Base-by-base conservation (phyloP, 129 eudicot species). In the Lonicera japonica region DNA sequence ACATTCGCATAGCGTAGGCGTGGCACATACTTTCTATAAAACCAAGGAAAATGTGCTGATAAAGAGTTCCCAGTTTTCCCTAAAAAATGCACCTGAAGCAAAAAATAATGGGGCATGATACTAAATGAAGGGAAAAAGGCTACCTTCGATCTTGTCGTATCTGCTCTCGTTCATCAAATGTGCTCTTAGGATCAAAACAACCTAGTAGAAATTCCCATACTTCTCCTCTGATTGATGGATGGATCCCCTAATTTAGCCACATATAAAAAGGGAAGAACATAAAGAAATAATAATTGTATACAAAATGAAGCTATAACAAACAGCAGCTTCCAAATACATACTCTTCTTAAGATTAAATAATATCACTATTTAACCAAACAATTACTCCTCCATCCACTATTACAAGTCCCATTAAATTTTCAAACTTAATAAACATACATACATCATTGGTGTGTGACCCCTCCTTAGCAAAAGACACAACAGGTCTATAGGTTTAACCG, bases 141-240 rank as follows among this genome's bases (percentile, higher is more conserved):
- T 67, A 92, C 99, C 99, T 88, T 67, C 96, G 78, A 15, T 74
- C 57, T 65, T 85, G 77, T 56, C 96, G 88, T 74, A 85, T 73
- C 70, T 81, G 73, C 69, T 74, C 85, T 66, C 99, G 83, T 70
- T 92, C 99, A n/a, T 78, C 95, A 72, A 58, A 85, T 60, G 95
- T 80, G 83, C 96, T 92, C 70, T 63, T 73, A 61, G 95, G 88
- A 74, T 85, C 99, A 79, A 67, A 92, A 80, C 99, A 85, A 53
- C 95, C 99, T 60, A 92, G 85, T 47, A 92, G 78, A 67, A 85
- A 85, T 69, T 92, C 99, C 99, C 99, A 92, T 51, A 92, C 99
- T 81, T 88, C 96, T 72, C 99, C 99, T 70, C 96, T 83, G 65
- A 92, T 88, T 39, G 91, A 68, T 41, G 99, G 99, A 81, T 92